Conservation (phyloP, 2,329 filamentous ascomycete genomes). For the Diaporthe australafricana region DNA sequence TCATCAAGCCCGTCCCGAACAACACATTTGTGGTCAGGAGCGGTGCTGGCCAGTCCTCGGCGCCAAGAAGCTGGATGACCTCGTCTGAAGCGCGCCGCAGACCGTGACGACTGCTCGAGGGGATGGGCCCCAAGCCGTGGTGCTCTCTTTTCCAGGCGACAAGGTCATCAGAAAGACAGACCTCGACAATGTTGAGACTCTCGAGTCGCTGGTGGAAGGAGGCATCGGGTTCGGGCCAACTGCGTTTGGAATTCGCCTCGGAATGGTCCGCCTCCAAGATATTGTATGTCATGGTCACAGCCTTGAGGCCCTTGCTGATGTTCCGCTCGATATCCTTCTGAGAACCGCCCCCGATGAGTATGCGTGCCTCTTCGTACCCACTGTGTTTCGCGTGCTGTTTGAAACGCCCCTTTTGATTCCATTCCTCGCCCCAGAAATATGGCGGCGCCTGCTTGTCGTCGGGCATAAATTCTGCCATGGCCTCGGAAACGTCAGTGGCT, state of each 20-base stretch:
- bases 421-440: constrained; percentile 24
- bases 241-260: background rate
- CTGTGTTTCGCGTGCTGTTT: constrained; percentile 15
- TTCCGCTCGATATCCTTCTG: background rate
- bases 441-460: background rate
- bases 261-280: background rate
- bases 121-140: background rate
- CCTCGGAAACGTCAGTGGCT: constrained; percentile 13
- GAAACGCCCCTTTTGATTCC: constrained; percentile 13
- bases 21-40: constrained; percentile 17
- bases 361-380: constrained; percentile 27
- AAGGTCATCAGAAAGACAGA: constrained; percentile 15
- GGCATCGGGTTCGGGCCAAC: background rate
- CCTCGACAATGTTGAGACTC: constrained; percentile 1
- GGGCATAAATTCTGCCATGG: constrained; percentile 1
- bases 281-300: background rate
- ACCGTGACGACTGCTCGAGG: background rate
- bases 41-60: constrained; percentile 22
- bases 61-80: constrained; percentile 22
- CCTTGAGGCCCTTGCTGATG: constrained; percentile 1
- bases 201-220: background rate
- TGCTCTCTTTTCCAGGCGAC: constrained; percentile 5
- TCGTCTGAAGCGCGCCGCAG: constrained; percentile 7
- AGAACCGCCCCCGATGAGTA: background rate
- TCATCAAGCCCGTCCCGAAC: constrained; percentile 21